phyloP scores from a whole-genome alignment of 2,329 filamentous ascomycete genomes.

The Cladophialophora immunda region DNA sequence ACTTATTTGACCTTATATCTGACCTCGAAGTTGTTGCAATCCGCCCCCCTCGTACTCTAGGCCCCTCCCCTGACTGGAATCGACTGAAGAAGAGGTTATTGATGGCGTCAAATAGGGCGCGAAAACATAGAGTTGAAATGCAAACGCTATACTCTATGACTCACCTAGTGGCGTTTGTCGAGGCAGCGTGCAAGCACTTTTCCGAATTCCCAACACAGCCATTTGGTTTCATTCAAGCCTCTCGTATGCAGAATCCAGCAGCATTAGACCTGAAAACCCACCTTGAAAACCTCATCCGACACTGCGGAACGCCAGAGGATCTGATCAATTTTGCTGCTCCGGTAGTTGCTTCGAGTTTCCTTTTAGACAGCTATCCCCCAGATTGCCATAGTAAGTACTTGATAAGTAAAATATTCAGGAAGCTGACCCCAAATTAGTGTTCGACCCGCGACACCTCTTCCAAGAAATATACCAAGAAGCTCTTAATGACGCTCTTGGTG shows the following conservation, averaged over 20 bases:
- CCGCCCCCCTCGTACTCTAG: conserved; percentile 22
- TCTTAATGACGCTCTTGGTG: conserved; percentile 13
- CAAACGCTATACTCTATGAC: conserved; percentile 3
- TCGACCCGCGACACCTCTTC: conserved; percentile 18
- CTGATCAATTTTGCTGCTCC: conserved; percentile 41
- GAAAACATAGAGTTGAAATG: conserved; percentile 1
- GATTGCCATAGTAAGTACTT: conserved; percentile 36
- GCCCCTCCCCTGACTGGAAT: background rate
- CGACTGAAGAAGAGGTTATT: background rate
- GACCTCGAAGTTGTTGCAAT: conserved; percentile 41
- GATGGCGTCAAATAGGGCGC: background rate
- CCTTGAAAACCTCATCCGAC: conserved; percentile 30
- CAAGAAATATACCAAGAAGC: conserved; percentile 9
- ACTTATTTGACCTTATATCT: conserved; percentile 34
- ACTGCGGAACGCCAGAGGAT: conserved; percentile 31
- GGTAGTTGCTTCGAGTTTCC: conserved; percentile 41
- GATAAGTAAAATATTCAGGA: background rate
- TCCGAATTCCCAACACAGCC: background rate
- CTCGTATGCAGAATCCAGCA: conserved; percentile 19
- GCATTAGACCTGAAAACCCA: conserved; percentile 18
- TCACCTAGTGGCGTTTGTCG: background rate
- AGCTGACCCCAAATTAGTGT: conserved; percentile 9
- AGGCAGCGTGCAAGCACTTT: background rate
- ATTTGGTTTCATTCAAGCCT: background rate
- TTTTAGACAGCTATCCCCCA: conserved; percentile 43